Percentiles rank a stretch among this genome's conserved stretches.
phyloP scores from a whole-genome alignment of 441 rosid species.

The Populus trichocarpa region DNA sequence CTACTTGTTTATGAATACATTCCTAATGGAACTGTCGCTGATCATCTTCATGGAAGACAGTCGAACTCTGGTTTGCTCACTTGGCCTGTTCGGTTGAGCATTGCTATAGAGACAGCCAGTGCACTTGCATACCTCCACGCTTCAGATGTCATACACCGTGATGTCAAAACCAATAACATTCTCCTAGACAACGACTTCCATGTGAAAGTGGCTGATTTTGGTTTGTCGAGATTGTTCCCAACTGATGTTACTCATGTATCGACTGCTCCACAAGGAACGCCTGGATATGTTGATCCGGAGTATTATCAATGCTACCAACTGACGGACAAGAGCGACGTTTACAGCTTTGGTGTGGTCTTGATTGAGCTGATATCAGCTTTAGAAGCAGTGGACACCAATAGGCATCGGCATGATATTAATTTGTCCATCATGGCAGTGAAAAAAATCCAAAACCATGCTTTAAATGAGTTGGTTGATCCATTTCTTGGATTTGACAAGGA shows the following conservation, averaged over 20 bases:
- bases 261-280: slow-evolving; percentile 74
- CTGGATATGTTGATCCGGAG: slow-evolving; percentile 68
- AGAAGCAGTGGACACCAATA: slow-evolving; percentile 49
- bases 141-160: slow-evolving; percentile 56
- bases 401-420: slow-evolving; percentile 49
- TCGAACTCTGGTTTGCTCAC: slow-evolving; percentile 33
- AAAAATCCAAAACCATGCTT: slow-evolving; percentile 47
- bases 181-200: slow-evolving; percentile 46
- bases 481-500: slow-evolving; percentile 44
- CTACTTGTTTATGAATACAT: slow-evolving; percentile 63
- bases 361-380: slow-evolving; percentile 50
- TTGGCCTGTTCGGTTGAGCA: slow-evolving; percentile 53
- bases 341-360: slow-evolving; percentile 64
- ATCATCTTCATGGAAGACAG: slow-evolving; percentile 48
- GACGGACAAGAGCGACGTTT: slow-evolving; percentile 67
- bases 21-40: slow-evolving; percentile 64
- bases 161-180: slow-evolving; percentile 62
- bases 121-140: slow-evolving; percentile 52
- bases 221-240: slow-evolving; percentile 58
- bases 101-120: slow-evolving; percentile 56
- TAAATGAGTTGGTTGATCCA: slow-evolving; percentile 55
- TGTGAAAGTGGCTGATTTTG: slow-evolving; percentile 73
- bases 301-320: slow-evolving; percentile 58
- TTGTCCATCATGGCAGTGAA: slow-evolving; percentile 55
- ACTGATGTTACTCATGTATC: slow-evolving; percentile 52